Evolutionary conservation across 2,329 filamentous ascomycete species (phyloP), one percentile per base, ranked within the genome.

Genomic region (Neofusicoccum laricinum): DNA sequence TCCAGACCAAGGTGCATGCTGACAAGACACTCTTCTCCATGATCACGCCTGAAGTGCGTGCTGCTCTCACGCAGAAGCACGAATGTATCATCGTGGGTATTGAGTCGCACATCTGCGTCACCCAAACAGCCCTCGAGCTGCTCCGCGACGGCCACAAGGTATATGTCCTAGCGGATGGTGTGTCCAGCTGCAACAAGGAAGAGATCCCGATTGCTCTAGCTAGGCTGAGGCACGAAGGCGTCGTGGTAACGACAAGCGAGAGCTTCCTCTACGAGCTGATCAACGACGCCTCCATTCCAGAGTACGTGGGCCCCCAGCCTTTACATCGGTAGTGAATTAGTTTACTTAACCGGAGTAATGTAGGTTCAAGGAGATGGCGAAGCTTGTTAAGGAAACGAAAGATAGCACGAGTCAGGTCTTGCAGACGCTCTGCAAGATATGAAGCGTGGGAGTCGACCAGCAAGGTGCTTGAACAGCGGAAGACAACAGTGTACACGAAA

Each of bases 1-100:
- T 82, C 64, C 72, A 78, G 43, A 85, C 86, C 1, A 73, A 82
- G 50, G 81, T 82, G 36, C 83, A 91, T 71, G 80, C 86, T 70
- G 94, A 98, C 83, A 98, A 98, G 81, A 94, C 92, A 4, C 84
- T 86, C 58, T 98, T 98, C 82, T 92, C 88, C 73, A 98, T 98
- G 93, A 84, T 75, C 75, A 87, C 90, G 1, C 90, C 92, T 0
- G 82, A 88, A 43, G 80, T 97, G 48, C 79, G 82, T 30, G 70
- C 78, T 4, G 77, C 75, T 12, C 76, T 82, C 55, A 46, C 38
- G n/a, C 71, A 77, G 66, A 74, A 78, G 67, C 79, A 85, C 21
- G 85, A 89, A 70, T 85, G 92, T 61, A 89, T 91, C 63, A 87
- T 98, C 67, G 89, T 97, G 15, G 94, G 94, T 41, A 97, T 98